Percentiles rank a stretch among this genome's conserved stretches.
These are phyloP conservation scores for Suhomyces faveliae DNA, from an alignment of 805 yeast genomes.

Conservation along the genomic window DNA sequence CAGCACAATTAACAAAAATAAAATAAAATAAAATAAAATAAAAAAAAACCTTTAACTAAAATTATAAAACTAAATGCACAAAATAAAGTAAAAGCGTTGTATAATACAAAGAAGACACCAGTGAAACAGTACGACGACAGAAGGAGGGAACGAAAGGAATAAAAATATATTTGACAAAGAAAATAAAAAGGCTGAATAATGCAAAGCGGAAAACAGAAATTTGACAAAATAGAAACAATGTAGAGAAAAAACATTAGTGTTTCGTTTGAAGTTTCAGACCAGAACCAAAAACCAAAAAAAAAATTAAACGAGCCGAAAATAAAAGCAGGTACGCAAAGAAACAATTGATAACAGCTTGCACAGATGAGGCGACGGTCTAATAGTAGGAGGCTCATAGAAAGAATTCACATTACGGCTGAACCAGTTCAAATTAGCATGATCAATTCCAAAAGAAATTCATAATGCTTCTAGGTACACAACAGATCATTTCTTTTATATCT, in stretches of 20 bases:
- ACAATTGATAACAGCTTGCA: not conserved
- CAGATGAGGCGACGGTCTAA: not conserved
- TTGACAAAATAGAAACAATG: not conserved
- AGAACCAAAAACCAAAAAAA: not conserved
- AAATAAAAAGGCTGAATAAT: not conserved
- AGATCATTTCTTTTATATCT: not conserved
- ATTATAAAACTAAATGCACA: not conserved
- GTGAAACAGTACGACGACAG: not conserved
- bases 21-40: not conserved
- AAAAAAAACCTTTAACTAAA: not conserved
- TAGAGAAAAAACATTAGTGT: not conserved
- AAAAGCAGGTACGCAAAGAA: conserved; percentile 1
- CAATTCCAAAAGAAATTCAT: not conserved
- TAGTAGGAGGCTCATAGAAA: not conserved
- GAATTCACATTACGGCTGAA: not conserved
- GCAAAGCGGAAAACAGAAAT: conserved; percentile 1
- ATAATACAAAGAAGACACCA: not conserved
- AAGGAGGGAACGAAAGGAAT: not conserved
- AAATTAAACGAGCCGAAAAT: conserved; percentile 1
- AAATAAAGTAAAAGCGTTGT: not conserved
- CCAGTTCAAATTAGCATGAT: not conserved
- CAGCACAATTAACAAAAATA: not conserved
- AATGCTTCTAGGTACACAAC: not conserved
- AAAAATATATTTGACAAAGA: not conserved
- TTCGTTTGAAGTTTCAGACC: not conserved